Percentiles rank a stretch among this genome's conserved stretches.
These are phyloP conservation scores for Mortierella sp. DNA, from an alignment of 371 early-diverging fungal species.

Conservation along the genomic window DNA sequence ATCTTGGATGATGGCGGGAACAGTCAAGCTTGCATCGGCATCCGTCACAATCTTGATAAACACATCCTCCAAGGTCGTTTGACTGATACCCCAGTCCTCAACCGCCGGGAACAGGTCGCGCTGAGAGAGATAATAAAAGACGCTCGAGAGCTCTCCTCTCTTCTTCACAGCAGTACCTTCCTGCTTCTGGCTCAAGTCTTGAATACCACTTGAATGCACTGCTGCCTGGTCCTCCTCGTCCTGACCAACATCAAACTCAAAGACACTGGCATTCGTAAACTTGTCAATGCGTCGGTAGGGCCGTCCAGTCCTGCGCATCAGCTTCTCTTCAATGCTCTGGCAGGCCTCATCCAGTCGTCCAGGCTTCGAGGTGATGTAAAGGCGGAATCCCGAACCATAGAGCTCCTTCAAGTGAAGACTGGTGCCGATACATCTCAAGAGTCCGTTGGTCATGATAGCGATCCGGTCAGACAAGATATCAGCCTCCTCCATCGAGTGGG, in stretches of 20 bases:
- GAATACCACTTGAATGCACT: too few relatives aligned
- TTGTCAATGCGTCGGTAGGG: conserved; percentile 42
- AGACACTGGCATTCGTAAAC: conserved; percentile 62
- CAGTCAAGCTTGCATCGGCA: conserved; percentile 44
- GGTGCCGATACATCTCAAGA: conserved; percentile 71
- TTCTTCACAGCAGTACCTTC: neutral
- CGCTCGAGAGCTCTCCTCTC: conserved; percentile 26
- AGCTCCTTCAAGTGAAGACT: conserved; percentile 71
- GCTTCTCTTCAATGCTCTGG: conserved; percentile 25
- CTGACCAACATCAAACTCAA: conserved; percentile 61
- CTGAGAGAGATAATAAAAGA: conserved; percentile 5
- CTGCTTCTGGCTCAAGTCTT: neutral
- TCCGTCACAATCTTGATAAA: conserved; percentile 62
- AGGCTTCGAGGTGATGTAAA: conserved; percentile 58
- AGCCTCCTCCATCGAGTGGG: conserved; percentile 83
- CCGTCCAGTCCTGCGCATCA: conserved; percentile 15
- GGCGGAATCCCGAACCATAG: conserved; percentile 77
- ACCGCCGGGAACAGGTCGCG: conserved; percentile 27
- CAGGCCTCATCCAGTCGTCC: conserved; percentile 49
- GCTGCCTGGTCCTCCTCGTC: neutral
- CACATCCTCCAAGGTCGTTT: conserved; percentile 70
- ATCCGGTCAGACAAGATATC: conserved; percentile 69
- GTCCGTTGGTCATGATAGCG: conserved; percentile 78
- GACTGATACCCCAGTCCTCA: conserved; percentile 49
- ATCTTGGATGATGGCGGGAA: neutral